A percentile compares a stretch with the other conserved stretches of the same genome.
phyloP scores from a whole-genome alignment of 2,329 filamentous ascomycete genomes.

The Plenodomus tracheiphilus region DNA sequence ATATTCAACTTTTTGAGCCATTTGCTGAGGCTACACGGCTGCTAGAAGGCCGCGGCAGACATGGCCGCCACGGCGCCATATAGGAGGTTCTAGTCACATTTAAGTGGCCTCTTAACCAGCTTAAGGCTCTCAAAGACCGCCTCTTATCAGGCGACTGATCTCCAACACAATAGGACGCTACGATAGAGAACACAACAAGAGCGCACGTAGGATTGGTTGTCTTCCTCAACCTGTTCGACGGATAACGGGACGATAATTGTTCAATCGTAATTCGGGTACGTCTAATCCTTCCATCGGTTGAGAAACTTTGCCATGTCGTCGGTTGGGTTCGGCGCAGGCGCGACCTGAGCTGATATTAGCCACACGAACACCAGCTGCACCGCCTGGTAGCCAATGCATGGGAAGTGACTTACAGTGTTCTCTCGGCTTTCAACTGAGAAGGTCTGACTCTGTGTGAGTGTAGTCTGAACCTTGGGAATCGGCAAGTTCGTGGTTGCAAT shows the following conservation, averaged over 20 bases:
- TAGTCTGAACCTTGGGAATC: conserved; percentile 52
- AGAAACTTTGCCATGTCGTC: conserved; percentile 62
- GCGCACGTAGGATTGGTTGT: no score
- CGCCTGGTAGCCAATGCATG: background rate
- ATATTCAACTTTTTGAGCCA: no score
- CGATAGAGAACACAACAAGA: no score
- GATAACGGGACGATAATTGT: background rate
- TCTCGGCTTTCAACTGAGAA: conserved; percentile 57
- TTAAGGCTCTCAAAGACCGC: no score
- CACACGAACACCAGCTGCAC: background rate
- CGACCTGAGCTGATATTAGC: conserved; percentile 49
- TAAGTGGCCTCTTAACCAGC: no score
- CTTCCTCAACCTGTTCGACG: no score
- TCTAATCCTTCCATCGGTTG: conserved; percentile 62
- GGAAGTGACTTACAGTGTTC: conserved; percentile 58
- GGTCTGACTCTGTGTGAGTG: conserved; percentile 56
- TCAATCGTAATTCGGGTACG: background rate
- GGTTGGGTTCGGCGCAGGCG: conserved; percentile 55
- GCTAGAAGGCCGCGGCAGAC: no score
- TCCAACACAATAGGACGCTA: no score
- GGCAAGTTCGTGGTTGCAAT: conserved; percentile 58
- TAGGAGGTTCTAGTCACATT: no score
- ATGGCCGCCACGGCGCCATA: no score
- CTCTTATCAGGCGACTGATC: no score
- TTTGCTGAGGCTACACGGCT: no score